Percentiles rank a stretch among this genome's conserved stretches.
phyloP scores from a whole-genome alignment of 164 flowering plant genomes.

The Stephania yunnanensis region DNA sequence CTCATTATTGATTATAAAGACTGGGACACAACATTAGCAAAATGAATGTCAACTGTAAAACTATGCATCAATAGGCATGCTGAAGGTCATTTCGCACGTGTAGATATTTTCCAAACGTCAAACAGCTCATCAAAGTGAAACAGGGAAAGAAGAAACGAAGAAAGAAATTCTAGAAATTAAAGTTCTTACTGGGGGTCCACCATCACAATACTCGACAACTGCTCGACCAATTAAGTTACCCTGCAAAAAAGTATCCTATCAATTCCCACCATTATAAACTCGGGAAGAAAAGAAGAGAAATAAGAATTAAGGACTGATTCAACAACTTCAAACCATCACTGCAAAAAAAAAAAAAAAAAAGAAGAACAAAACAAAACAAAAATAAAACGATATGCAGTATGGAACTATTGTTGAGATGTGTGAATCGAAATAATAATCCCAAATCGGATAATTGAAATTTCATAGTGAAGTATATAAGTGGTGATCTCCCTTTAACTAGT shows the following conservation, averaged over 20 bases:
- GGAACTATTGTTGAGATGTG: too few species aligned
- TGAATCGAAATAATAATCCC: too few species aligned
- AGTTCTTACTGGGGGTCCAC: slow-evolving; percentile 73
- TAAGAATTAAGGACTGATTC: neutral
- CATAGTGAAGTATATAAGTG: too few species aligned
- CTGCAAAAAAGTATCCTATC: slow-evolving; percentile 26
- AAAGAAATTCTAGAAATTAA: neutral
- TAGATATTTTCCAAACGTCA: neutral
- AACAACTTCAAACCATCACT: neutral
- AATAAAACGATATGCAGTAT: neutral
- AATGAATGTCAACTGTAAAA: neutral
- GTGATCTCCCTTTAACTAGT: too few species aligned
- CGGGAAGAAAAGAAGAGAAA: neutral
- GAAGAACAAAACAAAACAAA: neutral
- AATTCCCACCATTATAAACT: neutral
- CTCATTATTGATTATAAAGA: too few species aligned
- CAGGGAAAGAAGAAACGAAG: neutral
- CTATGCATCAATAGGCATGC: neutral
- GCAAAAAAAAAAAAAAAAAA: neutral
- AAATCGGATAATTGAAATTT: too few species aligned
- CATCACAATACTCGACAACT: slow-evolving; percentile 81
- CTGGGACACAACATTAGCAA: neutral
- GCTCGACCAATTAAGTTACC: slow-evolving; percentile 86
- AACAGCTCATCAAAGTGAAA: neutral
- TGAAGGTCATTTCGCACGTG: neutral